These are phyloP conservation scores for Colletotrichum magnum DNA, from an alignment of 2,329 filamentous ascomycete species.

Conservation along the genomic window DNA sequence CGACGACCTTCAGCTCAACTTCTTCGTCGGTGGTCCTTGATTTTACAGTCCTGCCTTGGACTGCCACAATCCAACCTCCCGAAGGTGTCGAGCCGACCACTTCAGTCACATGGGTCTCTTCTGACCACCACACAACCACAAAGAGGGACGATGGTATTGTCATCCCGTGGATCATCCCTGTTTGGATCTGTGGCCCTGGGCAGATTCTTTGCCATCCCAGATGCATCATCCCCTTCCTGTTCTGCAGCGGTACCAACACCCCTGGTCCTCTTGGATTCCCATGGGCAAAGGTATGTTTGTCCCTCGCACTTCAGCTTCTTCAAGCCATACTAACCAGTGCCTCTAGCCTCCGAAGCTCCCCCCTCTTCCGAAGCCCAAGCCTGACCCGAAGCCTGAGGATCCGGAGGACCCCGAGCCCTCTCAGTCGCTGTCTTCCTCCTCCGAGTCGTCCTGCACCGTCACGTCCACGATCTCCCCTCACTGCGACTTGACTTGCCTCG, in stretches of 20 bases:
- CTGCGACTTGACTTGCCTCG: slow-evolving; percentile 27
- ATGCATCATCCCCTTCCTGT: slow-evolving; percentile 24
- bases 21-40: background rate
- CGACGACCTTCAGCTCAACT: background rate
- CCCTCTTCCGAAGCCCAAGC: slow-evolving; percentile 18
- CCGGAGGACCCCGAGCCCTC: slow-evolving; percentile 21
- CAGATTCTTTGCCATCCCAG: slow-evolving; percentile 16
- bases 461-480: slow-evolving; percentile 25
- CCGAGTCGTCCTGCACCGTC: slow-evolving; percentile 27
- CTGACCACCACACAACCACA: slow-evolving; percentile 12
- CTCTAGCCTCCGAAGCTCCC: slow-evolving; percentile 2
- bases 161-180: slow-evolving; percentile 20
- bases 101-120: slow-evolving; percentile 15
- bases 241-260: background rate
- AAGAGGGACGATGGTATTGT: slow-evolving; percentile 14
- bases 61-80: slow-evolving; percentile 6
- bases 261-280: slow-evolving; percentile 23
- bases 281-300: slow-evolving; percentile 49
- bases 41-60: background rate
- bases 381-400: slow-evolving; percentile 11
- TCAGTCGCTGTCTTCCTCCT: slow-evolving; percentile 2
- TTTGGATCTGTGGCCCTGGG: slow-evolving; percentile 16
- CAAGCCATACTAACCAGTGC: slow-evolving; percentile 14
- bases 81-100: background rate
- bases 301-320: background rate